These are phyloP conservation scores for Syzygium aromaticum DNA, from an alignment of 345 rosid species.

Conservation along the genomic window DNA sequence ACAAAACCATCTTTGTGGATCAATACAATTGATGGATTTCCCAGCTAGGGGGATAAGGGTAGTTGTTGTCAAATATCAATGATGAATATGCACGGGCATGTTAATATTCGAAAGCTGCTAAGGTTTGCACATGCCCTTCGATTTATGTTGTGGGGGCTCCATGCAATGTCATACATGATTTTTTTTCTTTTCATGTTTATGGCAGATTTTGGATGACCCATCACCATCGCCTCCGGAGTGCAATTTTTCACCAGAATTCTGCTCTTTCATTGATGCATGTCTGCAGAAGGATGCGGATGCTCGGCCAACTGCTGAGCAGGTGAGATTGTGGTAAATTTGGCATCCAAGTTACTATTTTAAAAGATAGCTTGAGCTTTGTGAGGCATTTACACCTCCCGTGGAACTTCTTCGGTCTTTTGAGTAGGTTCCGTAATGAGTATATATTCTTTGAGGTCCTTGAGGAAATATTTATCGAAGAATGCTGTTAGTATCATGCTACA, in stretches of 20 bases:
- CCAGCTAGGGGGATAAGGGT: neutral
- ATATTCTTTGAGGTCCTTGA: neutral
- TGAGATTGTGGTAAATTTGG: slow-evolving; percentile 7
- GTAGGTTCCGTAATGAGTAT: neutral
- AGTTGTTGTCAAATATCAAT: neutral
- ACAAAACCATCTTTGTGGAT: neutral
- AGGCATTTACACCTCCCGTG: neutral
- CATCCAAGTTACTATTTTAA: neutral
- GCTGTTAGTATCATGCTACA: neutral
- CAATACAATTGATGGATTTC: neutral
- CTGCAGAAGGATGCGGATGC: slow-evolving; percentile 75
- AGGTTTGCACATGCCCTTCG: neutral
- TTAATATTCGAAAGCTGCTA: neutral
- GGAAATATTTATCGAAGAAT: neutral
- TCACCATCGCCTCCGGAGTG: slow-evolving; percentile 74
- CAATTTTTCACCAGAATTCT: slow-evolving; percentile 75
- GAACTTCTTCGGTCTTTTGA: neutral
- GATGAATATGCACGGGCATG: neutral
- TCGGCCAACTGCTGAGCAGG: slow-evolving; percentile 95
- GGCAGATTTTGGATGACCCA: slow-evolving; percentile 89
- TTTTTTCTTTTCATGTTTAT: neutral
- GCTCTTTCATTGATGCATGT: slow-evolving; percentile 83
- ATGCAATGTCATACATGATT: neutral
- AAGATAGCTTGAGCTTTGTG: neutral
- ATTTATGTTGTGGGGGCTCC: neutral